These are phyloP conservation scores for Erythrophleum fordii DNA, from an alignment of 306 rosid genomes.

Conservation along the genomic window DNA sequence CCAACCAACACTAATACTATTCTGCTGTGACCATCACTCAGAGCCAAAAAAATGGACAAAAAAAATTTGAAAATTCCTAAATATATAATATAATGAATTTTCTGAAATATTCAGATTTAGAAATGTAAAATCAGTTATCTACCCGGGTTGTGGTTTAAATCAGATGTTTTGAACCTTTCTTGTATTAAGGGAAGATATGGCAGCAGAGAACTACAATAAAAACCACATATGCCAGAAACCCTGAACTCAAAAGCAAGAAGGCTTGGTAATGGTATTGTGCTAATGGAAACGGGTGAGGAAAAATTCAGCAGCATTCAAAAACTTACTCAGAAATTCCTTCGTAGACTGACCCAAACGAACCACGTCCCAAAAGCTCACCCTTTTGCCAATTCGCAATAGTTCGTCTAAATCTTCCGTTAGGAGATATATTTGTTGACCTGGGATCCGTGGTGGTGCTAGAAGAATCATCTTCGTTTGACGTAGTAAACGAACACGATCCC, in stretches of 20 bases:
- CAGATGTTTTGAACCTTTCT: background rate
- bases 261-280: background rate
- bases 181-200: background rate
- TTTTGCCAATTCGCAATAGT: constrained; percentile 62
- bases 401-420: constrained; percentile 63
- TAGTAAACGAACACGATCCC: constrained; percentile 67
- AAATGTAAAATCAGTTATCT: background rate
- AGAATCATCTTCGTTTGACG: constrained; percentile 81
- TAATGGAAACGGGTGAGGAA: constrained; percentile 6
- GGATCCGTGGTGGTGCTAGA: constrained; percentile 77
- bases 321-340: constrained; percentile 91
- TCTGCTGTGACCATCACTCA: background rate
- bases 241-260: background rate
- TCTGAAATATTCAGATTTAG: background rate
- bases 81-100: background rate
- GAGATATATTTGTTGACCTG: constrained; percentile 66
- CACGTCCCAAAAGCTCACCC: constrained; percentile 89
- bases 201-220: background rate
- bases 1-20: background rate
- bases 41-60: background rate
- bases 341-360: constrained; percentile 87
- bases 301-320: background rate
- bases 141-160: background rate
- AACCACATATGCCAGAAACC: background rate
- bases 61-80: background rate